phyloP scores from a whole-genome alignment of 2,329 filamentous ascomycete species.

The Microdochium paspali region DNA sequence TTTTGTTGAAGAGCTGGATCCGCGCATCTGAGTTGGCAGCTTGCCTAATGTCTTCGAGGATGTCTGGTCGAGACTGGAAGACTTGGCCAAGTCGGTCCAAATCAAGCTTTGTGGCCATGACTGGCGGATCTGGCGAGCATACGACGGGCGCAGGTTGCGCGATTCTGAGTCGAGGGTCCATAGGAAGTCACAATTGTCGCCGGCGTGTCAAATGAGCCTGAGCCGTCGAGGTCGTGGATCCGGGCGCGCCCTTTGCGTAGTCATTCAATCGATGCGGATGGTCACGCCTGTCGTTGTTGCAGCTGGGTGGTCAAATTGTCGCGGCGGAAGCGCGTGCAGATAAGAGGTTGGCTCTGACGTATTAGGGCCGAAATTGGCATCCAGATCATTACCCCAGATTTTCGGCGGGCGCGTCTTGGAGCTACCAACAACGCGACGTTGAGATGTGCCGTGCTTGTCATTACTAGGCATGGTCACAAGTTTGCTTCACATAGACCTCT shows the following conservation, averaged over 20 bases:
- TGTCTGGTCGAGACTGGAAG: conserved; percentile 47
- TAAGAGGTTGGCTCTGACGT: not conserved
- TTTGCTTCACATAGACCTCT: too few species aligned
- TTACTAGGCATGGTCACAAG: too few species aligned
- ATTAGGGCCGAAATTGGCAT: not conserved
- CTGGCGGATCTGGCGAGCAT: conserved; percentile 1
- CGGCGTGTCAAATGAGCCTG: too few species aligned
- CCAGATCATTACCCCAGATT: not conserved
- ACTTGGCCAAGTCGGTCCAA: conserved; percentile 37
- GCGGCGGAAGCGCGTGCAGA: not conserved
- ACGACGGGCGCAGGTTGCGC: conserved; percentile 1
- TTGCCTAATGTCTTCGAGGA: conserved; percentile 41
- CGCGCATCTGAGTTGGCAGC: conserved; percentile 43
- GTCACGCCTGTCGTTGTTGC: too few species aligned
- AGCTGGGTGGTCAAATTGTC: not conserved
- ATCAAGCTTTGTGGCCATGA: conserved; percentile 37
- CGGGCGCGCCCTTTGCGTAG: too few species aligned
- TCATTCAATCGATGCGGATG: too few species aligned
- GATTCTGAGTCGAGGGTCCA: too few species aligned
- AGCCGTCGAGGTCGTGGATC: too few species aligned
- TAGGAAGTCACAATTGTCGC: too few species aligned
- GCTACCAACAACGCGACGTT: not conserved
- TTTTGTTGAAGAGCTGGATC: conserved; percentile 46
- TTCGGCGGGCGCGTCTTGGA: not conserved
- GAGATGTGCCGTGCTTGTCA: too few species aligned